Base-by-base conservation (phyloP, 345 rosid genomes). In the Boechera divaricarpa region DNA sequence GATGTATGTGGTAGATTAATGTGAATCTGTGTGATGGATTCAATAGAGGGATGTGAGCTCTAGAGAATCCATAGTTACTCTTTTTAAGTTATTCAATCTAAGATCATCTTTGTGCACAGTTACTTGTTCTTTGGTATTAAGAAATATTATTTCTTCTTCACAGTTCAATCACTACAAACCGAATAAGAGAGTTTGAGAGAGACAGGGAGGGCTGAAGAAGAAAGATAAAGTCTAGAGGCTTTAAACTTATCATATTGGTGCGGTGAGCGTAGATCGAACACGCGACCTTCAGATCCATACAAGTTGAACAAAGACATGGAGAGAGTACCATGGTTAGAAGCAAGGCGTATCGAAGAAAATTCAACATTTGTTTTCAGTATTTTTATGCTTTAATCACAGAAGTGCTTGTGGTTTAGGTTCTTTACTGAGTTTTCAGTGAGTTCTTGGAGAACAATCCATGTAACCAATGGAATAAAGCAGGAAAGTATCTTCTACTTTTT, bases 201-300 rank as follows among this genome's bases (percentile, higher is more conserved):
- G 16, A 16, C 16, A 16, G 16, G 0, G 16, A 16, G 16, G 16
- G 16, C 16, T 16, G 16, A 16, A 16, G 16, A 16, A 16, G 16
- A 16, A 16, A 16, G 16, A 16, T 16, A 16, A 16, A 16, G 16
- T 16, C 16, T 16, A 16, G 16, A 16, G 16, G 16, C 16, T 16
- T 16, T 16, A 16, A 16, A 16, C 16, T 16, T 16, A 16, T 16
- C 16, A 16, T 16, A 16, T 16, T 16, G 16, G 16, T 86, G 88
- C 88, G 86, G 90, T 86, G 90, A 83, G 80, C 86, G 87, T 85
- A 80, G 85, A 85, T 85, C 81, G 88, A 86, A 88, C 88, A 86
- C 85, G 88, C 80, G 87, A 83, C 87, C 87, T 82, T 83, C 86
- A 88, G 87, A 86, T 86, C 88, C 16, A 16, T 26, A 26, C 28